Evolutionary conservation across 805 yeast genomes (phyloP), one percentile per base, ranked within the genome.

Genomic region (Starmerella kuoi): DNA sequence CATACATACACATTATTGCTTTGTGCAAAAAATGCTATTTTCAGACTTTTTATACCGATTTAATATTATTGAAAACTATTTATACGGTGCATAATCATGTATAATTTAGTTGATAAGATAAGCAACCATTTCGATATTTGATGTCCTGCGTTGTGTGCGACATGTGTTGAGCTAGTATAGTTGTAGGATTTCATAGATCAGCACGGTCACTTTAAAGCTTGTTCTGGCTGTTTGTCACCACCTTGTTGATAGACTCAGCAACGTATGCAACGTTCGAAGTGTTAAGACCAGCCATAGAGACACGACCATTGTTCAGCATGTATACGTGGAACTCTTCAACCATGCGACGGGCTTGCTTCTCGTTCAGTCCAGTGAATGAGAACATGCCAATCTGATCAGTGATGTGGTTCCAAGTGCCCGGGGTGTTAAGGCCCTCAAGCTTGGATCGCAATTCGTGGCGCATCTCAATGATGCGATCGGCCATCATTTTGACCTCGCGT

Each of bases 371-470:
- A 24, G 97, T 88, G 66, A 78, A 88, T 27, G 95, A 85, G 61
- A 88, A 88, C 97, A 88, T 88, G 55, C 98, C 98, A 48, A 83
- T 80, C 68, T 91, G 98, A 50, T 70, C 68, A 36, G 77, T 79
- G 56, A 88, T 83, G 64, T 88, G 97, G 52, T 76, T 80, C 97
- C 97, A 88, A 55, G 69, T 73, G 37, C 95, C 95, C 24, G 95
- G 94, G 20, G 97, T 85, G 19, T 65, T 64, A 48, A 83, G 73
- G 40, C 63, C 61, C 38, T 70, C 72, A 47, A 88, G 70, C 46
- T 70, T 70, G 42, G 67, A 68, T 58, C 77, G 73, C 55, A 88
- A 71, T 17, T 68, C 70, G 25, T 64, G 58, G 66, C 97, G 79
- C 94, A 86, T 87, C 53, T 69, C 62, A 48, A 65, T 67, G 59